Evolutionary conservation across 352 stramenopile genomes (phyloP), one percentile per base, ranked within the genome.

Genomic region (Phytopythium mirpurense): DNA sequence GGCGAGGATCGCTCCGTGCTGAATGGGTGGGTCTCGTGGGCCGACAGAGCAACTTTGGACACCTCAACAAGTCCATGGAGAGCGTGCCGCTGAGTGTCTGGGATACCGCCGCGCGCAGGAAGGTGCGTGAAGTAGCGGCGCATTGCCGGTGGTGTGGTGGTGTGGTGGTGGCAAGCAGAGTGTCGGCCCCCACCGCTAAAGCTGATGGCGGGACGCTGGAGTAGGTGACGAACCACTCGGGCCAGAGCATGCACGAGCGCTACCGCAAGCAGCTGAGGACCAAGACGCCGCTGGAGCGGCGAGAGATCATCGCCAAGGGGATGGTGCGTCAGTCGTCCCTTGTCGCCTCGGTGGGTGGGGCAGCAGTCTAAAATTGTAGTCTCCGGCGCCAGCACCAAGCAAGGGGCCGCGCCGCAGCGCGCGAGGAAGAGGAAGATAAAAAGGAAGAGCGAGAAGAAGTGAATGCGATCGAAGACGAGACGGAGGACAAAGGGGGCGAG

Each of bases 201-300:
- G n/a, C n/a, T n/a, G n/a, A n/a, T n/a, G n/a, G n/a, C n/a, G n/a
- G n/a, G n/a, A n/a, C n/a, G n/a, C n/a, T n/a, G n/a, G n/a, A n/a
- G 0, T 36, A 70, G 42, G 56, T 87, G n/a, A 77, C 67, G 10
- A 12, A 35, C 0, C 78, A 78, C 37, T 63, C 69, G 1, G 49
- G 51, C 0, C 48, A 60, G 18, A 87, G 78, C 29, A 86, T 89
- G 78, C 64, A 74, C 47, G 63, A 85, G 34, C 76, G 65, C 37
- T 86, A 74, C 46, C 56, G 68, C 19, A 84, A 81, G 51, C 38
- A 73, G 4, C 42, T 87, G 41, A 46, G 60, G 47, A 51, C 35
- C 46, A 70, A 74, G 47, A 86, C 71, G 1, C 51, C 49, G 11
- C 51, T 45, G 2, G 63, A 87, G 43, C 73, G 71, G 36, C 52